Evolutionary conservation across 768 basidiomycete species (phyloP), one percentile per base, ranked within the genome.

Genomic region (Leccinellum rugosiceps): DNA sequence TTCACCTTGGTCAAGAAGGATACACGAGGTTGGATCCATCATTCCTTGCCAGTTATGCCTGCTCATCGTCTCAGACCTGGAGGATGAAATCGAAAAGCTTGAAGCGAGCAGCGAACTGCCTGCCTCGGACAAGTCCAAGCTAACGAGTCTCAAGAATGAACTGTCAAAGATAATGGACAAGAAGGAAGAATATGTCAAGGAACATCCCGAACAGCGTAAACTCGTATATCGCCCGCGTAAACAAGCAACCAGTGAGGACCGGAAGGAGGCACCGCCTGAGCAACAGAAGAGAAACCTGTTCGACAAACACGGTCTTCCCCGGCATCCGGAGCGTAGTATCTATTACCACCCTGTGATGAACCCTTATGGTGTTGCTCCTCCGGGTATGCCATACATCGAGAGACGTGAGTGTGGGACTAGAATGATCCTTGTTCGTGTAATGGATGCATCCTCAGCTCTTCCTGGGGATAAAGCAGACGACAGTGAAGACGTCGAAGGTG

Each of bases 321-420:
- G 88, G 53, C 91, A 94, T 75, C 94, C 94, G n/a, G 92, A 92
- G 67, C 80, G 92, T 62, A 93, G 90, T 72, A 78, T 95, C 34
- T 98, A 96, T 71, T 98, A 94, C 75, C 90, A 98, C 65, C 83
- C 90, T 28, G 82, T 94, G 43, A 87, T 95, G 83, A 98, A 98
- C 69, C 93, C 94, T 23, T 94, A 80, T 68, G 95, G 94, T 28
- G 90, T 94, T 17, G 86, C 95, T 19, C 95, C 95, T 43, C 96
- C 95, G 13, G 96, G 96, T 7, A 92, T 97, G 94, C 93, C 92
- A n/a, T 98, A 97, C 72, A 76, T 83, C 56, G 92, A 98, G 70
- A 75, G 88, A 75, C 82, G 94, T 95, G 64, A 74, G 89, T 77
- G 5, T 34, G n/a, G 32, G 23, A 50, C 57, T 35, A 14, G 41